Percentiles rank a stretch among this genome's conserved stretches.
phyloP scores from a whole-genome alignment of 2,329 filamentous ascomycete species.

The Microcyclosporella mali region DNA sequence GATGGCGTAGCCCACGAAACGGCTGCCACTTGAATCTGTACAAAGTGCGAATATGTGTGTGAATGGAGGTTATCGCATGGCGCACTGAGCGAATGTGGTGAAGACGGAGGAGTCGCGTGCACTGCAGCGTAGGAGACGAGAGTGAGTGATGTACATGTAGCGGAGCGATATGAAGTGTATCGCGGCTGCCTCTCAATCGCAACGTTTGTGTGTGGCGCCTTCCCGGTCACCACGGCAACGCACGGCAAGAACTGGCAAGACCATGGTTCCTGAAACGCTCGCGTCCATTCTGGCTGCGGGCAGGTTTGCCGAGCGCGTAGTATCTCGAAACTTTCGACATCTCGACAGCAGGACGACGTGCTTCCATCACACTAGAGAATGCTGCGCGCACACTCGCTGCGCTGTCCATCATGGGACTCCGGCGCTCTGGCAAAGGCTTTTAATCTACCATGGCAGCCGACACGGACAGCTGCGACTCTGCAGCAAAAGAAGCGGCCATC shows the following conservation, averaged over 20 bases:
- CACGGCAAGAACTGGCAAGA: no score
- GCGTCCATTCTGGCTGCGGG: no score
- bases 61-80: slow-evolving; percentile 1
- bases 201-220: no score
- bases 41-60: background rate
- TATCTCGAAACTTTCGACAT: background rate
- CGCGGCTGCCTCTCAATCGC: no score
- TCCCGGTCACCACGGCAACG: no score
- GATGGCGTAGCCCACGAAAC: background rate
- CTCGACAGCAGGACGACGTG: background rate
- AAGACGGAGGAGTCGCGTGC: background rate
- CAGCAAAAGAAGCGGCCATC: slow-evolving; percentile 40
- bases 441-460: slow-evolving; percentile 30
- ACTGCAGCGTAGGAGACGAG: no score
- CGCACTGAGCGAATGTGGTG: slow-evolving; percentile 4
- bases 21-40: background rate
- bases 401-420: slow-evolving; percentile 42
- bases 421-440: slow-evolving; percentile 24
- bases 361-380: slow-evolving; percentile 13
- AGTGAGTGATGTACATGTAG: no score
- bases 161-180: no score
- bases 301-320: background rate
- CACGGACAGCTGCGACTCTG: slow-evolving; percentile 36
- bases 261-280: no score
- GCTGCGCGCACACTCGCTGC: slow-evolving; percentile 24